These are phyloP conservation scores for Solanum corneliomulleri DNA, from an alignment of 257 asterid genomes.

Conservation along the genomic window DNA sequence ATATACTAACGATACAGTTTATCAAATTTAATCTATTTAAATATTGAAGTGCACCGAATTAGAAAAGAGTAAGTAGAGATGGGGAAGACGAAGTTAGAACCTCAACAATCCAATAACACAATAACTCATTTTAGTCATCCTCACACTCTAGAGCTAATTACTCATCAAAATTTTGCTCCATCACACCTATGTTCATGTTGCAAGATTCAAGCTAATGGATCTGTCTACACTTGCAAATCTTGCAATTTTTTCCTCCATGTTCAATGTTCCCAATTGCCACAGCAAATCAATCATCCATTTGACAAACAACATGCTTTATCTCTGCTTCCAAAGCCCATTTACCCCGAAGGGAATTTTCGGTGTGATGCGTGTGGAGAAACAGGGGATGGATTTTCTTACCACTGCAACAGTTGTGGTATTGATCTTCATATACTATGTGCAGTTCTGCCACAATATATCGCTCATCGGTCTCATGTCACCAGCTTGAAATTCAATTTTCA, in stretches of 20 bases:
- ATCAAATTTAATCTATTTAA: background rate
- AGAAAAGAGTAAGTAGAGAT: background rate
- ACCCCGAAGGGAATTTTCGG: conserved; percentile 18
- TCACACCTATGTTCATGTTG: conserved; percentile 34
- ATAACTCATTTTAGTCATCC: conserved; percentile 50
- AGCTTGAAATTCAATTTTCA: conserved; percentile 25
- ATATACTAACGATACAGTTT: background rate
- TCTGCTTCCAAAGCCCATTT: conserved; percentile 30
- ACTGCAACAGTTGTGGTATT: conserved; percentile 39
- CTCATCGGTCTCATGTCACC: conserved; percentile 24
- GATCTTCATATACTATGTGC: conserved; percentile 49
- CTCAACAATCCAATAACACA: background rate
- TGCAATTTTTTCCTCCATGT: conserved; percentile 46
- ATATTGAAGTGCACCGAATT: background rate
- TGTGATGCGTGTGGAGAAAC: conserved; percentile 40
- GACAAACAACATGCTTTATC: conserved; percentile 24
- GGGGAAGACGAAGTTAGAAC: background rate
- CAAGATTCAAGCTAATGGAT: conserved; percentile 23
- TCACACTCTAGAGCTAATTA: conserved; percentile 20
- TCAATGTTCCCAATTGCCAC: conserved; percentile 44
- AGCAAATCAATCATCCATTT: conserved; percentile 38
- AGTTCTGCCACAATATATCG: conserved; percentile 16
- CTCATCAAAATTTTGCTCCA: background rate
- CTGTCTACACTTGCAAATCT: conserved; percentile 29
- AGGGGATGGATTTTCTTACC: conserved; percentile 32